Percentiles rank a stretch among this genome's conserved stretches.
Evolutionary conservation across 2,329 filamentous ascomycete genomes (phyloP).

Genomic region (Mariannaea elegans): DNA sequence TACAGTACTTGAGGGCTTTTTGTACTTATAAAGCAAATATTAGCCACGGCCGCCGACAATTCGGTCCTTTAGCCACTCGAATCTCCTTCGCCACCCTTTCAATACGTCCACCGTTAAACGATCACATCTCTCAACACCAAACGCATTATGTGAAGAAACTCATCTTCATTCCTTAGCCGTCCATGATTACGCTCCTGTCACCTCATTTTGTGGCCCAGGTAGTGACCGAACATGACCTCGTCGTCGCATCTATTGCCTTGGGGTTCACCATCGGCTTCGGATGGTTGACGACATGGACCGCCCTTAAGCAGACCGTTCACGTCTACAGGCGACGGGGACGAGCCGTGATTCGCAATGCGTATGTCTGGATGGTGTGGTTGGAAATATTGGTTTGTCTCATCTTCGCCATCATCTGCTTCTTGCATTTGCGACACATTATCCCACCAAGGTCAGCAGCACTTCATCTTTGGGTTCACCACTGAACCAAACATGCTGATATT

Average conservation of each 20-base stretch:
- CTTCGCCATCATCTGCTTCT: constrained; percentile 50
- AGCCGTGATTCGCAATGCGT: constrained; percentile 48
- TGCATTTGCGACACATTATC: constrained; percentile 36
- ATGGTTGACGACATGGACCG: constrained; percentile 50
- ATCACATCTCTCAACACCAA: no score
- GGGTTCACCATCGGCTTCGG: constrained; percentile 54
- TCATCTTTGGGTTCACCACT: background rate
- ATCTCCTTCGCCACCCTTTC: no score
- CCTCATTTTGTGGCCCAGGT: constrained; percentile 30
- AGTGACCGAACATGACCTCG: constrained; percentile 34
- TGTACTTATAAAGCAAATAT: background rate
- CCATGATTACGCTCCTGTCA: constrained; percentile 37
- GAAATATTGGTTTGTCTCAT: constrained; percentile 53
- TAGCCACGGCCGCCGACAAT: background rate
- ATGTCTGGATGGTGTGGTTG: constrained; percentile 59
- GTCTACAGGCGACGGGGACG: constrained; percentile 43
- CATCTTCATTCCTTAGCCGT: background rate
- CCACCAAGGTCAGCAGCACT: constrained; percentile 32
- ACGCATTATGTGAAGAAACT: background rate
- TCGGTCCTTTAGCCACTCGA: background rate
- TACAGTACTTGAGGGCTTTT: background rate
- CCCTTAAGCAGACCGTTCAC: constrained; percentile 16
- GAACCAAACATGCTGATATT: constrained; percentile 11
- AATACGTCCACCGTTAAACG: no score
- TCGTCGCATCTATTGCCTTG: constrained; percentile 45